phyloP scores from a whole-genome alignment of 2,329 filamentous ascomycete genomes.

The Trichoderma asperellum region DNA sequence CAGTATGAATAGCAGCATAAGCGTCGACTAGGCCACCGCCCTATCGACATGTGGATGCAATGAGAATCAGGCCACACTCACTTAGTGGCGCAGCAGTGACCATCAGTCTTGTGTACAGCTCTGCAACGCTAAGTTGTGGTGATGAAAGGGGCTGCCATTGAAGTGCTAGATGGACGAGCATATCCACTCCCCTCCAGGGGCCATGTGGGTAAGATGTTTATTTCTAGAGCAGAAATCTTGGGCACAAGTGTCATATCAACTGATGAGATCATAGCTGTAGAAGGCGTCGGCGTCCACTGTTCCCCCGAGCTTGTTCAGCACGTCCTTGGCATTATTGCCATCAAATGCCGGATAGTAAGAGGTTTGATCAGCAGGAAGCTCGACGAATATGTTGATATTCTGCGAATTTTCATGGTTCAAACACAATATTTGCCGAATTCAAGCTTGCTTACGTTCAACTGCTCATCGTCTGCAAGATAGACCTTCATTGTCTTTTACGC shows the following conservation, averaged over 20 bases:
- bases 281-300: slow-evolving; percentile 1
- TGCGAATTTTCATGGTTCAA: background rate
- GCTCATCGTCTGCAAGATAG: background rate
- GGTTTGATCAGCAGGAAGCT: background rate
- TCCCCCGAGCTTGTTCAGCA: background rate
- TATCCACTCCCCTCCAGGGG: slow-evolving; percentile 45
- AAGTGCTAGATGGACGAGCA: slow-evolving; percentile 51
- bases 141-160: slow-evolving; percentile 51
- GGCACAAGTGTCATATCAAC: slow-evolving; percentile 48
- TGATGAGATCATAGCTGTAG: slow-evolving; percentile 47
- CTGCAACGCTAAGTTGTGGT: background rate
- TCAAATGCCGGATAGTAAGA: slow-evolving; percentile 13
- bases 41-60: slow-evolving; percentile 9
- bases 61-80: background rate
- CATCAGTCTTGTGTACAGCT: slow-evolving; percentile 11
- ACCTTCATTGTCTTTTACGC: background rate
- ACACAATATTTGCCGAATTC: background rate
- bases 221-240: slow-evolving; percentile 45
- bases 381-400: background rate
- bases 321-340: background rate
- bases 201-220: slow-evolving; percentile 51
- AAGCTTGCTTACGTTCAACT: background rate
- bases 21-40: slow-evolving; percentile 20
- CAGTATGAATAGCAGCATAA: slow-evolving; percentile 5
- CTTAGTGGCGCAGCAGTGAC: background rate